Evolutionary conservation across 306 rosid species (phyloP), one percentile per base, ranked within the genome.

Genomic region (Alnus glutinosa): DNA sequence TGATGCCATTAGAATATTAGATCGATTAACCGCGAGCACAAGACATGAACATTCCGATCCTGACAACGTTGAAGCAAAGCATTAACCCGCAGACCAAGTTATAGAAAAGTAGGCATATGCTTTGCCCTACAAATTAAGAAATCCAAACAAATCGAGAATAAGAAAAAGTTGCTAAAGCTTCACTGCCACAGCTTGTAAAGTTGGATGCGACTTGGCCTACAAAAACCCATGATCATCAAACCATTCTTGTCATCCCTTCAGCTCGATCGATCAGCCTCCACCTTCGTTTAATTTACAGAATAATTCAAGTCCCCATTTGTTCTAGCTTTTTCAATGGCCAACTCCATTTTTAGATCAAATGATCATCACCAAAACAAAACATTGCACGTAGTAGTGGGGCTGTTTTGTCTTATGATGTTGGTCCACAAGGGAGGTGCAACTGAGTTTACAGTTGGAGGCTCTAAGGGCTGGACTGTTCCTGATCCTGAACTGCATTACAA

Each of bases 101-200:
- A 76, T 4, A 58, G 75, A 79, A 74, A 85, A 82, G 77, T 66
- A 89, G 82, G 85, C 79, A 81, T 88, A 88, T 93, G 86, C 94
- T 96, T 96, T 89, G 97, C 93, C 83, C 75, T 75, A 83, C 81
- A 81, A 85, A 81, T 85, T 83, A 92, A 88, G 96, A 85, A 89
- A 90, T 81, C 87, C 78, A 68, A 80, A 85, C 30, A 48, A 52
- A 74, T 23, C 28, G 70, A 79, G 90, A 88, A 88, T 86, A 89
- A 81, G 79, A 76, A 82, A 94, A 90, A 85, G 92, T 80, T 44
- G 11, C 73, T 71, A 82, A 90, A 83, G 90, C 96, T 91, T 91
- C 92, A 23, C 70, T 76, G 78, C 79, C 89, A 88, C 89, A 87
- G 48, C 76, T 82, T 77, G 75, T 84, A 81, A 83, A 80, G 81